A percentile compares a stretch with the other conserved stretches of the same genome.
phyloP scores from a whole-genome alignment of 495 filamentous ascomycete genomes.

The Hypomontagnella submonticulosa region DNA sequence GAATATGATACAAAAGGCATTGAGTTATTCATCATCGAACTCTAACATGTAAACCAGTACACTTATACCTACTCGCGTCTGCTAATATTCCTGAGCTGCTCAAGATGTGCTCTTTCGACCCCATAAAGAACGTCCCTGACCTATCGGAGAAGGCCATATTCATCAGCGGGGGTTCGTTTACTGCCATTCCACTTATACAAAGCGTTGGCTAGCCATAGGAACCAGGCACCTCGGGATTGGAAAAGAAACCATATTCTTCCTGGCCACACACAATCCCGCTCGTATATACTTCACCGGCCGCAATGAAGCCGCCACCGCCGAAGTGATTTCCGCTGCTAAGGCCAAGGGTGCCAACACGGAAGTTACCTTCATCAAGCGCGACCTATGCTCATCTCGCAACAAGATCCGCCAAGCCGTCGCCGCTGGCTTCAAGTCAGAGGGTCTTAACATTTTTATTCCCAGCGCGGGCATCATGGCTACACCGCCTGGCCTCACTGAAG shows the following conservation, averaged over 20 bases:
- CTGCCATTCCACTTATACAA: not conserved
- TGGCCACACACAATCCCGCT: conserved; percentile 67
- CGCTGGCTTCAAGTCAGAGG: conserved; percentile 20
- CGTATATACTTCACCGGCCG: conserved; percentile 72
- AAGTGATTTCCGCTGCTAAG: conserved; percentile 11
- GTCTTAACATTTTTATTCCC: conserved; percentile 68
- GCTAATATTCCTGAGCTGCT: not conserved
- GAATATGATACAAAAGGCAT: no score
- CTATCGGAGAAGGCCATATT: conserved; percentile 67
- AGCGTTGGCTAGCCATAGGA: not conserved
- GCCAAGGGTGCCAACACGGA: conserved; percentile 1
- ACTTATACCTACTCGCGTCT: not conserved
- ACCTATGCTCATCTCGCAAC: conserved; percentile 19
- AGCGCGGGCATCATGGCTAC: conserved; percentile 73
- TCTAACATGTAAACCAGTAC: no score
- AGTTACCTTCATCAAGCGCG: conserved; percentile 27
- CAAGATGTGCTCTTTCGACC: conserved; percentile 52
- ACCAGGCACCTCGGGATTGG: conserved; percentile 73
- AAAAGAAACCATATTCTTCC: conserved; percentile 66
- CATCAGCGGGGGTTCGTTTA: conserved; percentile 66
- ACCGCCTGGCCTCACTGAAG: conserved; percentile 59
- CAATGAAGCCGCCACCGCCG: conserved; percentile 47
- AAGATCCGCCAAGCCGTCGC: conserved; percentile 26
- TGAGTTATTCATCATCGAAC: no score
- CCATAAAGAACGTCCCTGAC: conserved; percentile 65